phyloP scores from a whole-genome alignment of 345 rosid species.

The Triadica sebifera region DNA sequence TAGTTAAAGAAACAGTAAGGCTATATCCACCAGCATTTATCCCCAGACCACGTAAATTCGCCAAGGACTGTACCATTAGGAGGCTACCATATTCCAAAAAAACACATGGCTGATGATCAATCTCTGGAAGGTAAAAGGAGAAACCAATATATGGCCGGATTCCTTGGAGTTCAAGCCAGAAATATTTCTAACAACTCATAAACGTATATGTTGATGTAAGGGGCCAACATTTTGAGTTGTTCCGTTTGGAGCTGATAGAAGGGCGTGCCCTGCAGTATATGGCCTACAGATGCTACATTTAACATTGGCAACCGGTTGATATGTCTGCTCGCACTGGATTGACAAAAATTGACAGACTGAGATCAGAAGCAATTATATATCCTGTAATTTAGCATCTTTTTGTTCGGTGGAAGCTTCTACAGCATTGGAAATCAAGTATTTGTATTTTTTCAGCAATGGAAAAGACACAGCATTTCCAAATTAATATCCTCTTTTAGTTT shows the following conservation, averaged over 20 bases:
- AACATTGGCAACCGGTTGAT: conserved; percentile 27
- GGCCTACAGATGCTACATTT: conserved; percentile 29
- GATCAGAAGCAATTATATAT: no score
- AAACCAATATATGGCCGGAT: no score
- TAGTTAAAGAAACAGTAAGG: conserved; percentile 1
- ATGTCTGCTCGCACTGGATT: conserved; percentile 23
- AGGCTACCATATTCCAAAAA: conserved; percentile 29
- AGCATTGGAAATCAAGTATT: no score
- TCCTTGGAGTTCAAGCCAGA: no score
- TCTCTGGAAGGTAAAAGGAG: no score
- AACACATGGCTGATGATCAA: conserved; percentile 27
- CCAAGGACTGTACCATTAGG: conserved; percentile 29
- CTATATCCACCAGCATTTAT: conserved; percentile 15
- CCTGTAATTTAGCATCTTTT: no score
- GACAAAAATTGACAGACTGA: no score
- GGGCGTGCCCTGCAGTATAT: conserved; percentile 37
- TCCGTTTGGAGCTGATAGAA: conserved; percentile 46
- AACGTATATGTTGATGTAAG: conserved; percentile 20
- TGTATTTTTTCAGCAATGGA: no score
- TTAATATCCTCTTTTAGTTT: no score
- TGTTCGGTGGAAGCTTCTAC: no score
- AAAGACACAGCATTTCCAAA: no score
- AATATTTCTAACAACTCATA: no score
- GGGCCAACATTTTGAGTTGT: conserved; percentile 18
- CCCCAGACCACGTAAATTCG: conserved; percentile 22